phyloP scores from a whole-genome alignment of 164 flowering plant species.

The Piper betle region DNA sequence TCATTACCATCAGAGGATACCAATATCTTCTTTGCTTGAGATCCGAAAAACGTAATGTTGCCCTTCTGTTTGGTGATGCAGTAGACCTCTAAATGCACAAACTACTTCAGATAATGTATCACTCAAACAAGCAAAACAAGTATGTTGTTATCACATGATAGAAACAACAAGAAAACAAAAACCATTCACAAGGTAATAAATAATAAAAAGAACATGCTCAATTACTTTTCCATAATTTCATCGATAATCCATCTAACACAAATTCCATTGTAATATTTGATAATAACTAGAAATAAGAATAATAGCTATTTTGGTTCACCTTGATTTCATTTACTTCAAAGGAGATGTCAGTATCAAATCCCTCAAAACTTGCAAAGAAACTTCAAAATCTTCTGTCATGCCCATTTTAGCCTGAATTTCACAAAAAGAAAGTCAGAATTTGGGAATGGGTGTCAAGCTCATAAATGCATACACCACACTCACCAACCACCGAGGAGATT shows the following conservation, averaged over 20 bases:
- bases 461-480: conserved; percentile 12
- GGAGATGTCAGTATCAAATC: conserved; percentile 80
- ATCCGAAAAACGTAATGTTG: conserved; percentile 51
- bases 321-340: conserved; percentile 91
- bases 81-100: conserved; percentile 46
- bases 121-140: neutral
- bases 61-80: conserved; percentile 46
- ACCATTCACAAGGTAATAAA: neutral
- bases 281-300: no score
- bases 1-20: conserved; percentile 72
- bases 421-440: conserved; percentile 1
- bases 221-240: no score
- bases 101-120: neutral
- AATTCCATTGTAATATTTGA: neutral
- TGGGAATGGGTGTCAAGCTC: neutral
- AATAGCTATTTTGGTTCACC: conserved; percentile 25
- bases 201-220: no score
- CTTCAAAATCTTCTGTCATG: conserved; percentile 89
- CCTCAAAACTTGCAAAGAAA: conserved; percentile 96
- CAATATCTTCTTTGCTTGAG: conserved; percentile 70
- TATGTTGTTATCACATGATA: no score
- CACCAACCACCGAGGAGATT: conserved; percentile 98
- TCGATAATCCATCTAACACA: no score
- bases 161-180: neutral
- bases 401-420: conserved; percentile 88